Base-by-base conservation (phyloP, 2,329 filamentous ascomycete genomes). In the Ophiostoma ulmi region DNA sequence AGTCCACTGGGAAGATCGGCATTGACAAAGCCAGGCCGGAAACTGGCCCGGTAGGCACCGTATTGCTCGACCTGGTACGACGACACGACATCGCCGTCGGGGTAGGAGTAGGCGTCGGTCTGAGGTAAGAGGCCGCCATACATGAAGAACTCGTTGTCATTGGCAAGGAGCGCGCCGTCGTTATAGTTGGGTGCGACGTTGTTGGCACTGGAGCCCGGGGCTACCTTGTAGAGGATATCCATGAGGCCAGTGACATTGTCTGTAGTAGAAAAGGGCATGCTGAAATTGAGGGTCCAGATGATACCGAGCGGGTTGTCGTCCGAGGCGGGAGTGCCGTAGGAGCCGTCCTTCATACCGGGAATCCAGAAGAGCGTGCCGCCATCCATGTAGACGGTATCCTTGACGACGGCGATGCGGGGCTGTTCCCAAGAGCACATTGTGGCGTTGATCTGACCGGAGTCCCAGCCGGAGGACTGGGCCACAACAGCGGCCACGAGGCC, bases 81-180 rank as follows among this genome's bases (percentile, higher is more conserved):
- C 2, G 86, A 76, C 1, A 86, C 79, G 0, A 79, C 74, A 70
- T 88, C 75, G 1, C 71, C 77, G n/a, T 77, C 75, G 0, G 86
- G 86, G 1, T 78, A 69, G 0, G 77, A 72, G 68, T 79, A 81
- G 3, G 75, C 75, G 0, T 77, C 75, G 0, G 80, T 82, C 3
- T 78, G 71, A 5, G 63, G 71, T 8, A 83, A 65, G 3, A 88
- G 76, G 0, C 90, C 90, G 22, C 90, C 90, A 70, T 89, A 92
- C 1, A 89, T 80, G 74, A 84, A 88, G 75, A 88, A 88, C 72
- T 90, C 84, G 67, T 83, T 79, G 71, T 91, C 80, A 74, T 91
- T 92, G 67, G 83, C 84, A 41, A 92, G 84, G 80, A 92, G 85
- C 8, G 82, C 86, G 1, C 90, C 90, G 72, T 90, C 88, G 20